Evolutionary conservation across 768 basidiomycete species (phyloP).

Genomic region (Scleroderma bovista): DNA sequence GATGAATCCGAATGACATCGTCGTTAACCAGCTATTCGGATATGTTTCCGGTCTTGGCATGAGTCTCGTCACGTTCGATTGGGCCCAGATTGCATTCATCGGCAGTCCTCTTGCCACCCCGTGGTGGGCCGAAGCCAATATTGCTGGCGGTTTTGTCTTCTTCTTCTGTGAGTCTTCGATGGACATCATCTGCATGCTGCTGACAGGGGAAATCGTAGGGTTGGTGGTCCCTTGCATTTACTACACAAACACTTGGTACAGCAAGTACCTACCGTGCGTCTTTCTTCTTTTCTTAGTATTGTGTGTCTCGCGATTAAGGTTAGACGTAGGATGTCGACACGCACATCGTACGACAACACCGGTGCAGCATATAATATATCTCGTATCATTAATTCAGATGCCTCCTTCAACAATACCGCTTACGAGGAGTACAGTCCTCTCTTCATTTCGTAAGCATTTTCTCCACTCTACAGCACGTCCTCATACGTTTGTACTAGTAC

Average conservation of each 20-base stretch:
- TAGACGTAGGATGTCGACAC: conserved; percentile 44
- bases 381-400: conserved; percentile 47
- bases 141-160: conserved; percentile 55
- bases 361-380: conserved; percentile 54
- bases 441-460: conserved; percentile 41
- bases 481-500: not conserved
- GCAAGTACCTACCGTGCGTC: conserved; percentile 43
- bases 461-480: not conserved
- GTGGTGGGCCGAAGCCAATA: conserved; percentile 80
- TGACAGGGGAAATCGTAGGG: conserved; percentile 10
- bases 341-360: conserved; percentile 61
- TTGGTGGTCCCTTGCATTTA: conserved; percentile 58
- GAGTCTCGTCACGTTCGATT: conserved; percentile 77
- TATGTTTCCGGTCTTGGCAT: conserved; percentile 51
- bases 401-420: conserved; percentile 49
- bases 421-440: conserved; percentile 58
- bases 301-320: not conserved
- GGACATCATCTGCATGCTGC: conserved; percentile 16
- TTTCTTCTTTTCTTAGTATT: not conserved
- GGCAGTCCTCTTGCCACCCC: conserved; percentile 63
- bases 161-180: conserved; percentile 69
- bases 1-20: conserved; percentile 67
- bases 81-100: conserved; percentile 55
- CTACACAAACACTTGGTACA: conserved; percentile 62
- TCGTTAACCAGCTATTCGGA: conserved; percentile 74